These are phyloP conservation scores for Rhipidocladum racemiflorum DNA, from an alignment of 176 grass and related monocot genomes.

Conservation along the genomic window DNA sequence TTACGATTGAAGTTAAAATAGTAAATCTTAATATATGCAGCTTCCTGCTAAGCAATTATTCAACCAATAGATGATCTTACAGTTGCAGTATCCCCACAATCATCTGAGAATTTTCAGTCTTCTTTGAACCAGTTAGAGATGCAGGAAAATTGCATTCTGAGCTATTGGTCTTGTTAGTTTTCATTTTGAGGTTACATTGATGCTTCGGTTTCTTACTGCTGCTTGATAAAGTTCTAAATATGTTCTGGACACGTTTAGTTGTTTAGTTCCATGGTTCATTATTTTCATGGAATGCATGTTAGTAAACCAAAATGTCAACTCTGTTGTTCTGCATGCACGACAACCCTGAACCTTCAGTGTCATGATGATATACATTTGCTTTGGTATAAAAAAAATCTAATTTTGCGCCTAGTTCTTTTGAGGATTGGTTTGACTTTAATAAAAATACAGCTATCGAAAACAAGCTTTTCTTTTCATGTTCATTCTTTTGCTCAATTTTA, in stretches of 20 bases:
- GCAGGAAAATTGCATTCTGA: not conserved
- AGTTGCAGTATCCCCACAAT: not conserved
- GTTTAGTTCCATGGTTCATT: not conserved
- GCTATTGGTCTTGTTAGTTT: not conserved
- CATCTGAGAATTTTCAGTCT: slow-evolving; percentile 3
- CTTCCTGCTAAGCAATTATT: slow-evolving; percentile 15
- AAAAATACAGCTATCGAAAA: not conserved
- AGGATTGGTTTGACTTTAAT: not conserved
- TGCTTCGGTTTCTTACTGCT: not conserved
- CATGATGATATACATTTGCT: not conserved
- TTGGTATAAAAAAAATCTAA: not conserved
- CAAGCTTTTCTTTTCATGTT: slow-evolving; percentile 5
- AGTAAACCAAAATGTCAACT: not conserved
- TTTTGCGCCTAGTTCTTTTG: not conserved
- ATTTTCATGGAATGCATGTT: not conserved
- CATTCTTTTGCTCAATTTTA: not conserved
- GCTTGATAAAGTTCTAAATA: not conserved
- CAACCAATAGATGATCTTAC: not conserved
- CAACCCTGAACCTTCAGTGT: not conserved
- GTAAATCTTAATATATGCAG: slow-evolving; percentile 8
- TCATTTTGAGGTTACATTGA: not conserved
- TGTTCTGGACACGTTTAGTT: slow-evolving; percentile 7
- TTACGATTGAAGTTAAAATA: slow-evolving; percentile 7
- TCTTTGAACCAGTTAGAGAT: slow-evolving; percentile 1
- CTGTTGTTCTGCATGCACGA: not conserved